Evolutionary conservation across 2,329 filamentous ascomycete genomes (phyloP).

Genomic region (Ascocoryne sarcoides): DNA sequence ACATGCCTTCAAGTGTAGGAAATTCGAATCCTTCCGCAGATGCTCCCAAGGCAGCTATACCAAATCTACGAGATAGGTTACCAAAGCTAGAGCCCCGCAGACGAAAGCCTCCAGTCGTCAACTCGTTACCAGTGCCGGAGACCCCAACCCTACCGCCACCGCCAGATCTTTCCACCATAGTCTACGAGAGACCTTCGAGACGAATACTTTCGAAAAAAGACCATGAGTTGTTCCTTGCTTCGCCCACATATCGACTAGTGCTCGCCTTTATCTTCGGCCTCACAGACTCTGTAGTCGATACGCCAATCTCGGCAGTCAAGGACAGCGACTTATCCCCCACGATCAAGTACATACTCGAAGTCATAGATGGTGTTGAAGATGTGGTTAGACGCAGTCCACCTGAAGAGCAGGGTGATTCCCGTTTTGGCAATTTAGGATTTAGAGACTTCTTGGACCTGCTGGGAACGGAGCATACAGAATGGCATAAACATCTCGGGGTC

Average conservation of each 20-base stretch:
- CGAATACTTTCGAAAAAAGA: constrained; percentile 76
- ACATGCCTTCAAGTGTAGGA: background rate
- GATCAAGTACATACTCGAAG: constrained; percentile 54
- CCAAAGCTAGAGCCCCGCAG: constrained; percentile 61
- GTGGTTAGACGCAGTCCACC: constrained; percentile 65
- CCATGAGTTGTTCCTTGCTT: constrained; percentile 72
- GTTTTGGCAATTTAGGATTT: constrained; percentile 93
- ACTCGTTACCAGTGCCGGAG: constrained; percentile 56
- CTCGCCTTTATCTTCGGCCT: constrained; percentile 80
- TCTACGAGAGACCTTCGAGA: constrained; percentile 60
- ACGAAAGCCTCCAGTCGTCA: constrained; percentile 42
- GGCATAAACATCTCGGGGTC: constrained; percentile 57
- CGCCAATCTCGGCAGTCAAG: constrained; percentile 53
- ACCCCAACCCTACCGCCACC: constrained; percentile 67
- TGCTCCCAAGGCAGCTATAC: constrained; percentile 26
- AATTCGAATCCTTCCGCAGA: constrained; percentile 4
- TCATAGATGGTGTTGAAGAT: constrained; percentile 61
- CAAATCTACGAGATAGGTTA: constrained; percentile 47
- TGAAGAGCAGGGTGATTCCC: constrained; percentile 75
- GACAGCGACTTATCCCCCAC: constrained; percentile 47
- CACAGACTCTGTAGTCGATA: constrained; percentile 69
- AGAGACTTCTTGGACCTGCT: constrained; percentile 67
- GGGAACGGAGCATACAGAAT: constrained; percentile 41
- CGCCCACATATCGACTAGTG: constrained; percentile 66
- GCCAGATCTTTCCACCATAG: constrained; percentile 49